These are phyloP conservation scores for Podaxis sp. DNA, from an alignment of 768 basidiomycete species.

Conservation along the genomic window DNA sequence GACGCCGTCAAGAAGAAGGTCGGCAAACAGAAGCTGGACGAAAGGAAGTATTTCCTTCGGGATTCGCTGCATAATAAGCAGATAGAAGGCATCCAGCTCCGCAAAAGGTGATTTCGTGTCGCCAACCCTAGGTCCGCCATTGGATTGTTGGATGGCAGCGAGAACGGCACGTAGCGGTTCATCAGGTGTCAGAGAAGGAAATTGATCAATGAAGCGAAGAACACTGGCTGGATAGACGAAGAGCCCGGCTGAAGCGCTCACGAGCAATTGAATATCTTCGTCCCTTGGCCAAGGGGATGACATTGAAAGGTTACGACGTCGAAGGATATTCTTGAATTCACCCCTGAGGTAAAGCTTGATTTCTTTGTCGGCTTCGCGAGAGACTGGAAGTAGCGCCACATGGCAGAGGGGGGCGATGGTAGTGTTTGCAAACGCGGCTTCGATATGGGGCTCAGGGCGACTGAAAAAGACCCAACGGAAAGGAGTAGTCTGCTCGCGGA, in stretches of 20 bases:
- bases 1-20: not conserved
- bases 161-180: not conserved
- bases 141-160: not conserved
- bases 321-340: not conserved
- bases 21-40: not conserved
- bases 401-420: not conserved
- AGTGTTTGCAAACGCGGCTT: not conserved
- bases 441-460: not conserved
- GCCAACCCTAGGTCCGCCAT: not conserved
- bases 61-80: conserved; percentile 8
- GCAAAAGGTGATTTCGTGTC: not conserved
- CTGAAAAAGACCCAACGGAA: conserved; percentile 7
- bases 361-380: not conserved
- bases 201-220: conserved; percentile 25
- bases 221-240: conserved; percentile 30
- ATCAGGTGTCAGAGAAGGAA: conserved; percentile 5
- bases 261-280: conserved; percentile 10
- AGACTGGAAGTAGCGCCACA: not conserved
- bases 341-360: not conserved
- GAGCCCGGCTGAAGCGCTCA: conserved; percentile 21
- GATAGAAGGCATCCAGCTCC: conserved; percentile 20
- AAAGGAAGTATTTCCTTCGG: not conserved
- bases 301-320: not conserved
- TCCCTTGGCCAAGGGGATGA: conserved; percentile 10
- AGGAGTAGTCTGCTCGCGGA: not conserved